Base-by-base conservation (phyloP, 805 yeast genomes). In the Zygoascus biomembranicola region DNA sequence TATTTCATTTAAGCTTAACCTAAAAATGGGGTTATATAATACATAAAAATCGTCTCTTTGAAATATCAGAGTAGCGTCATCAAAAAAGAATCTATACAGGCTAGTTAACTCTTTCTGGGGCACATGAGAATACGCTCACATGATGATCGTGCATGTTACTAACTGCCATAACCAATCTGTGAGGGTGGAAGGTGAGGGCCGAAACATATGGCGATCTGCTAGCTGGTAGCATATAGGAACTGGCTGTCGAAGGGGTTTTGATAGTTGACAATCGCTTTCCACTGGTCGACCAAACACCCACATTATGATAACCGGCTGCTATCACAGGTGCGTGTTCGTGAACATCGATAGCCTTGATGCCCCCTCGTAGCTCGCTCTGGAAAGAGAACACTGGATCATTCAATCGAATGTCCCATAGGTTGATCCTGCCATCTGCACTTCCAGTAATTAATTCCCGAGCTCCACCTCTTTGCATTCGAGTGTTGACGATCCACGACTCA, bases 271-370 rank as follows among this genome's bases (percentile, higher is more conserved):
- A 71, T 52, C 80, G 66, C 55, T 87, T 86, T 2, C 98, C 98
- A 0, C 85, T 73, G 0, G 96, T 88, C 2, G 95, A 82, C 87
- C 94, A 90, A 5, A 94, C 69, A 46, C 87, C 84, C 14, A 90
- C 49, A 37, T 79, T 76, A 57, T 85, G 85, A 1, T 90, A 83
- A 0, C 96, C 97, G 2, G 96, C 85, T 1, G 90, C 92, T 54
- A 94, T 79, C 2, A 94, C 76, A 1, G 99, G 98, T 0, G 98
- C 99, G 70, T 94, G 99, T 63, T 94, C 99, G 69, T 94, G 99
- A 5, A 88, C 80, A 63, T 87, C 85, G 53, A 89, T 76, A 19
- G 88, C 77, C 8, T 94, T 79, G 77, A 80, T 77, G 32, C 47
- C 41, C 49, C 73, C 71, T 20, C 56, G 56, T 0, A 73, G 72